These are phyloP conservation scores for Immersiporthe knoxdaviesiana DNA, from an alignment of 2,329 filamentous ascomycete genomes.

Conservation along the genomic window DNA sequence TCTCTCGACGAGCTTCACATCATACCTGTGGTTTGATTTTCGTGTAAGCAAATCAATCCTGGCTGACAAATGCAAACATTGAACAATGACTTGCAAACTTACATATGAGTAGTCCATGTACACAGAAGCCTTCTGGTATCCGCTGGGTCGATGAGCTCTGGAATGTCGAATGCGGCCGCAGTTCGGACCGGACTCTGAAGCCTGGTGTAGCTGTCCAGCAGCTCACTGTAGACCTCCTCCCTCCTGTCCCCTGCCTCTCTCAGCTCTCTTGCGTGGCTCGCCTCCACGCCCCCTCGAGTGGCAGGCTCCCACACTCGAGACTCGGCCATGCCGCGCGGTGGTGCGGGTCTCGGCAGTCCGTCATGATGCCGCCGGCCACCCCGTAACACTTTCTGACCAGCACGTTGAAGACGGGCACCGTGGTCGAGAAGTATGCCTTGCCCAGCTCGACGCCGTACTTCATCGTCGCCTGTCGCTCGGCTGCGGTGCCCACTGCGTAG, in stretches of 20 bases:
- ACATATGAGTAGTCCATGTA: slow-evolving; percentile 60
- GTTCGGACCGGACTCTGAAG: slow-evolving; percentile 68
- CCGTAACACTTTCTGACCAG: slow-evolving; percentile 64
- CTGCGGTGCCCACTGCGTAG: slow-evolving; percentile 61
- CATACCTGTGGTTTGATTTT: slow-evolving; percentile 11
- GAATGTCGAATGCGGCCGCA: slow-evolving; percentile 65
- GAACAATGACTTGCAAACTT: neutral
- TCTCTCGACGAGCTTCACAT: slow-evolving; percentile 22
- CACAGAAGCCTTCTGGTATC: slow-evolving; percentile 58
- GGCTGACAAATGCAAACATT: neutral
- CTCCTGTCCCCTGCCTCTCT: slow-evolving; percentile 57
- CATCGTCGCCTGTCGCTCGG: slow-evolving; percentile 67
- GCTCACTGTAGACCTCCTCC: slow-evolving; percentile 55
- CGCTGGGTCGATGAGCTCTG: slow-evolving; percentile 68
- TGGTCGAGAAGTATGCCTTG: slow-evolving; percentile 65
- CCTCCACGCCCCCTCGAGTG: slow-evolving; percentile 68
- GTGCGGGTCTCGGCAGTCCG: slow-evolving; percentile 63
- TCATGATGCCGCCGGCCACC: slow-evolving; percentile 67
- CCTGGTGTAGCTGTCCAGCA: slow-evolving; percentile 62
- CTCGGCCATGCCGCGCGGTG: slow-evolving; percentile 67
- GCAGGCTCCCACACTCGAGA: slow-evolving; percentile 64
- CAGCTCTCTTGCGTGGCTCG: slow-evolving; percentile 63
- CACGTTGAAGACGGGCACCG: slow-evolving; percentile 65
- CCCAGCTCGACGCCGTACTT: slow-evolving; percentile 64
- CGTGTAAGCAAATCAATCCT: neutral